Percentiles rank a stretch among this genome's conserved stretches.
phyloP scores from a whole-genome alignment of 768 basidiomycete genomes.

The Kwoniella shandongensis region DNA sequence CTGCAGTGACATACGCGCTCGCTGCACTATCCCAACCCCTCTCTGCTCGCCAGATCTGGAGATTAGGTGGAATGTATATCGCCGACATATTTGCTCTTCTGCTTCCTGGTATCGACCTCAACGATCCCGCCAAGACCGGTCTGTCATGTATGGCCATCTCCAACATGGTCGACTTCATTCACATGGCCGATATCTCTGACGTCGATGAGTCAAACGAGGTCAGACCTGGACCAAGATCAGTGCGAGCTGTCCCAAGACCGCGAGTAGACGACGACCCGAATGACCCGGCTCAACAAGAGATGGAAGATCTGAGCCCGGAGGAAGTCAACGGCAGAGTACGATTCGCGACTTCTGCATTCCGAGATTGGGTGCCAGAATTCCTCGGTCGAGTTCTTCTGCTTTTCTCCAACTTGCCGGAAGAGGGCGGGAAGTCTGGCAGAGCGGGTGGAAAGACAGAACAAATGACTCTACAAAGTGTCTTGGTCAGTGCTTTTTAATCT shows the following conservation, averaged over 20 bases:
- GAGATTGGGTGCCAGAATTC: constrained; percentile 81
- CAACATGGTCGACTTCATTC: constrained; percentile 46
- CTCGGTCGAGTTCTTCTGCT: constrained; percentile 74
- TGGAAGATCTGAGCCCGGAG: constrained; percentile 58
- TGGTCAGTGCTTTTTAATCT: constrained; percentile 36
- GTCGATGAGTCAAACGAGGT: constrained; percentile 32
- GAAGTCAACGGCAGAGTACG: constrained; percentile 72
- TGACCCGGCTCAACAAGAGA: constrained; percentile 35
- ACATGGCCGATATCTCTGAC: constrained; percentile 35
- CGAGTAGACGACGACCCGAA: constrained; percentile 51
- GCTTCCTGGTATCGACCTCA: constrained; percentile 80
- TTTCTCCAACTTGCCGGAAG: constrained; percentile 82
- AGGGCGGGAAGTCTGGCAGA: constrained; percentile 70
- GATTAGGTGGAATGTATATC: constrained; percentile 77
- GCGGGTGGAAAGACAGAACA: constrained; percentile 59
- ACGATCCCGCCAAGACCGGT: constrained; percentile 52
- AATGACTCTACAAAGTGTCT: constrained; percentile 50
- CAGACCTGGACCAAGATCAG: constrained; percentile 45
- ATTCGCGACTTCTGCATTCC: constrained; percentile 71
- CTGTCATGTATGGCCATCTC: constrained; percentile 48
- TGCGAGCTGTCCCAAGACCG: constrained; percentile 55
- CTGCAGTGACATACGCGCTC: constrained; percentile 80
- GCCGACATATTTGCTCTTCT: constrained; percentile 75
- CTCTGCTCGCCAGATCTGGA: constrained; percentile 74
- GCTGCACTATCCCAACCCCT: constrained; percentile 77